Evolutionary conservation across 1,139 yeast genomes (phyloP), one percentile per base, ranked within the genome.

Genomic region (Suhomyces atakaporum): DNA sequence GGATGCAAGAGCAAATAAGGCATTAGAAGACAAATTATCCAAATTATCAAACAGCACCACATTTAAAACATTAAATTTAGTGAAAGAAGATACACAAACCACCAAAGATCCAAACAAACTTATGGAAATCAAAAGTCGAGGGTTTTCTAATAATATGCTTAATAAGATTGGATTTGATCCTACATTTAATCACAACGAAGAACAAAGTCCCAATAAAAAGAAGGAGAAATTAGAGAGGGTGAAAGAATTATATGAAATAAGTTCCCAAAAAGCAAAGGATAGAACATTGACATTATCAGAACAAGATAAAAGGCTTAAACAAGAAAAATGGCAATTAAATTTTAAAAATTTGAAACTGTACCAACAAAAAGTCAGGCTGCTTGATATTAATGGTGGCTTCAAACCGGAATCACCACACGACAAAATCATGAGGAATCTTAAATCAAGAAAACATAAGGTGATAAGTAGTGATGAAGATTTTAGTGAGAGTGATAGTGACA

Each of bases 81-180:
- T 51, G 50, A 35, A 42, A 49, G 36, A 51, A 50, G 28, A 56
- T 42, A 13, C 27, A 41, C 54, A 40, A 45, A 31, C 49, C 47
- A 25, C 55, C 42, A 16, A 25, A 41, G 54, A 43, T 43, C 47
- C 36, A 32, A 48, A 63, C 14, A 53, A 54, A 31, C 54, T 56
- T 9, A 29, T 33, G 37, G 41, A 33, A 19, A 15, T 32, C 15
- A 42, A 42, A 24, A 38, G 29, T 14, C 32, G 41, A 25, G 70
- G 73, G 4, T 63, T 70, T 38, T 60, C 69, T 11, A 56, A 60
- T 32, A 60, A 64, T 5, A 58, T 71, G 39, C 51, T 76, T 16
- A 59, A 62, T 15, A 58, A 62, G 21, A 57, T 76, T 25, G 82
- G 83, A 2, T 76, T 71, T 49, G 81, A 77, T 51, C 81, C 82